Evolutionary conservation across 2,329 filamentous ascomycete genomes (phyloP).

Genomic region (Aschersonia sp.): DNA sequence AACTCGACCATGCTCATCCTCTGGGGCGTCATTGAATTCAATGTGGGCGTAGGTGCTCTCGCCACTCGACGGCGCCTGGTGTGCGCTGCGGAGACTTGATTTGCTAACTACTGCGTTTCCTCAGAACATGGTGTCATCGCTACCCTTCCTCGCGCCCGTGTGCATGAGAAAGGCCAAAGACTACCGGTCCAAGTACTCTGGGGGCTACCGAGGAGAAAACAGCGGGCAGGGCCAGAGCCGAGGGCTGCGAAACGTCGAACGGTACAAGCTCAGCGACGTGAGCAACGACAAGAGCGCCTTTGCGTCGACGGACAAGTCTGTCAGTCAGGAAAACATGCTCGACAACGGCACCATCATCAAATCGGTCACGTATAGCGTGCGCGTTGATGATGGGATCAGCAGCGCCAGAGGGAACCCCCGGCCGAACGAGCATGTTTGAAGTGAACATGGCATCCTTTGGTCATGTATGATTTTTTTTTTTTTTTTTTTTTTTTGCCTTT

Average conservation of each 20-base stretch:
- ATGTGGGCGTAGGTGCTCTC: constrained; percentile 31
- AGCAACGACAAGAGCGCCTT: constrained; percentile 17
- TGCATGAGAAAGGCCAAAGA: constrained; percentile 26
- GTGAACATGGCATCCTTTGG: too few species aligned
- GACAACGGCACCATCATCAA: constrained; percentile 21
- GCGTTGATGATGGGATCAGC: constrained; percentile 15
- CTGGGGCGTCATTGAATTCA: constrained; percentile 43
- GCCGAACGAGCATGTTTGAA: constrained; percentile 3
- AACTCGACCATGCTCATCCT: constrained; percentile 41
- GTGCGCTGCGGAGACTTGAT: background rate
- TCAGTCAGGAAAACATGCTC: constrained; percentile 25
- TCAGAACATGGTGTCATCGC: constrained; percentile 30
- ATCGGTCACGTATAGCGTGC: constrained; percentile 25
- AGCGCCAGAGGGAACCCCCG: background rate
- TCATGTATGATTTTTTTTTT: background rate
- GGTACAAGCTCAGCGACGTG: constrained; percentile 24
- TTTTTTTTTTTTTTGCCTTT: background rate
- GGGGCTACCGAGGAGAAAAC: constrained; percentile 14
- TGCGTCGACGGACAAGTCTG: constrained; percentile 10
- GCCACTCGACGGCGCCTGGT: too few species aligned
- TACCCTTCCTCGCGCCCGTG: constrained; percentile 28
- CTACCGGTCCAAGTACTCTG: constrained; percentile 23
- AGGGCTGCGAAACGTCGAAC: constrained; percentile 12
- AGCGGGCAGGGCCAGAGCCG: constrained; percentile 10
- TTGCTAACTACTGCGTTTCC: background rate